phyloP scores from a whole-genome alignment of 1,284 basidiomycete species.

The Malassezia obtusa region DNA sequence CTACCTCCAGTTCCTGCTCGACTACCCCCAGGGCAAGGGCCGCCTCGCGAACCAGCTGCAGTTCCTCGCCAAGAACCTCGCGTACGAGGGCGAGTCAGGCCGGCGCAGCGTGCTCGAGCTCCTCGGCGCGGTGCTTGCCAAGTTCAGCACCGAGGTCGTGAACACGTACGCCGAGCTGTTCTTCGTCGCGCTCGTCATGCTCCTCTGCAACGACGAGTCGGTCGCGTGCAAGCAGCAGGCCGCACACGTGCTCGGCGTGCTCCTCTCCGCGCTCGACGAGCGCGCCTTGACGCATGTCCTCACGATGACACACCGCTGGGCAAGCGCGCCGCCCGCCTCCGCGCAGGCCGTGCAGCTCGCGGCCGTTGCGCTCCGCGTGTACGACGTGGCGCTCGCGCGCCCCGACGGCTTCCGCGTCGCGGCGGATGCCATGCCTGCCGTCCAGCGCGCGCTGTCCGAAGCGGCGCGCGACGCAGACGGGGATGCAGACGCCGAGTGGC shows the following conservation, averaged over 20 bases:
- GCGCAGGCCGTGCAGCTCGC: slow-evolving; percentile 51
- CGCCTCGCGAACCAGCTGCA: slow-evolving; percentile 77
- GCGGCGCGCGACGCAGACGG: background rate
- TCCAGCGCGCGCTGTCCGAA: background rate
- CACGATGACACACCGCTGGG: slow-evolving; percentile 72
- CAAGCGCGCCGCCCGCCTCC: slow-evolving; percentile 55
- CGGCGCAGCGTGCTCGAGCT: slow-evolving; percentile 85
- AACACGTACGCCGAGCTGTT: slow-evolving; percentile 77
- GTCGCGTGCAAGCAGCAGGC: slow-evolving; percentile 79
- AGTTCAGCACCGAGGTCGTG: slow-evolving; percentile 71
- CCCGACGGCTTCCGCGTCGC: background rate
- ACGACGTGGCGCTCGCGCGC: slow-evolving; percentile 19
- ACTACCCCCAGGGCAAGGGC: slow-evolving; percentile 93
- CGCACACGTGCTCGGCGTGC: slow-evolving; percentile 65
- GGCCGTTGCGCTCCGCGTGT: slow-evolving; percentile 62
- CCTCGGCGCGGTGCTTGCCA: slow-evolving; percentile 67
- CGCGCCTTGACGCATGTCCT: slow-evolving; percentile 58
- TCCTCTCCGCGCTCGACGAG: slow-evolving; percentile 62
- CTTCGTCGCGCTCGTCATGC: slow-evolving; percentile 84
- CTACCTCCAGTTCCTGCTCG: slow-evolving; percentile 85
- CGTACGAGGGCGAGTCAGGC: slow-evolving; percentile 82
- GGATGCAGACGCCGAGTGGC: slow-evolving; percentile 42
- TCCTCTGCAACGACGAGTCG: slow-evolving; percentile 84
- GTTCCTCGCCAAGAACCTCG: slow-evolving; percentile 85
- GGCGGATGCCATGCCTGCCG: background rate